Conservation (phyloP, 441 rosid genomes). For the Croton laevigatus region DNA sequence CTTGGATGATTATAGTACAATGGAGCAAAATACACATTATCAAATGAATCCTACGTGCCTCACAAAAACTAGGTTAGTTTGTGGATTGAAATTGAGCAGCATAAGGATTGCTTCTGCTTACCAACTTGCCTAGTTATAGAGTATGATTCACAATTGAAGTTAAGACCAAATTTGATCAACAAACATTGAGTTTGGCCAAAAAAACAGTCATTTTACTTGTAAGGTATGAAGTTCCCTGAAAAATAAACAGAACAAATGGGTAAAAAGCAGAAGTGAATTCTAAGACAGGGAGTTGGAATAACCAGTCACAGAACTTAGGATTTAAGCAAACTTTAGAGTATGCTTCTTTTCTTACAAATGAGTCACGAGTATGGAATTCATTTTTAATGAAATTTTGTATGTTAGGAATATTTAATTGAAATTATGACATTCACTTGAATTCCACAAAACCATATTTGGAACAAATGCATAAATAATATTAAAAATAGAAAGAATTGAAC, state of each 20-base stretch:
- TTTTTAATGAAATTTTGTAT: no score
- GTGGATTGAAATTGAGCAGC: background rate
- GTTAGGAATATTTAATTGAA: no score
- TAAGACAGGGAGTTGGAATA: background rate
- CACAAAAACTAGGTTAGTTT: background rate
- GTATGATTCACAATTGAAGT: background rate
- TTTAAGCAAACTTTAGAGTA: background rate
- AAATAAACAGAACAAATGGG: background rate
- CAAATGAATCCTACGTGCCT: background rate
- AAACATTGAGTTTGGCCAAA: background rate
- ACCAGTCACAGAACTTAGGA: background rate
- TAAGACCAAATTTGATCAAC: background rate
- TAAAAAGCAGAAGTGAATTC: background rate
- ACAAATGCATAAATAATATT: no score
- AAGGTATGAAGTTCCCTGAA: background rate
- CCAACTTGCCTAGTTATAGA: slow-evolving; percentile 1
- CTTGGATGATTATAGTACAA: background rate
- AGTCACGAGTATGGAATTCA: no score
- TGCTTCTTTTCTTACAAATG: background rate
- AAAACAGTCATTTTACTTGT: no score
- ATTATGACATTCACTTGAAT: no score
- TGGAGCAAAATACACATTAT: no score
- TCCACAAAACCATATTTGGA: no score
- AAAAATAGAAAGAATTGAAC: no score
- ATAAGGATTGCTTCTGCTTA: background rate